Evolutionary conservation across 1,139 yeast genomes (phyloP).

Genomic region (Suhomyces bokatorum): DNA sequence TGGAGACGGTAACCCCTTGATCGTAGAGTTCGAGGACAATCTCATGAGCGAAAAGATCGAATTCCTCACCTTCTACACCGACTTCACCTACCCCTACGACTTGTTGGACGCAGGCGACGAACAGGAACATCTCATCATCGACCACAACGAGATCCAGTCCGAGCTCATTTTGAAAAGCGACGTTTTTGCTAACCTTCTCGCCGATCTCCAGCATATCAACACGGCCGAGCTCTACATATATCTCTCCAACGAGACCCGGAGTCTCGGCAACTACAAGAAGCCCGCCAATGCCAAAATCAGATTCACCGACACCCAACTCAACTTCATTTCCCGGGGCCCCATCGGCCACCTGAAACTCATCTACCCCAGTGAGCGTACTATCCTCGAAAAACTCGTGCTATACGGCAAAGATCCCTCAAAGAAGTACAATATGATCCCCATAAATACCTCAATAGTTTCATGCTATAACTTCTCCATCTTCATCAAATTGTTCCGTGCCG

Average conservation of each 20-base stretch:
- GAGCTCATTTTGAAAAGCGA: constrained; percentile 71
- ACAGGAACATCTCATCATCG: constrained; percentile 33
- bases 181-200: constrained; percentile 60
- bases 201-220: constrained; percentile 65
- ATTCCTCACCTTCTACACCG: constrained; percentile 58
- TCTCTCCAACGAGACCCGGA: constrained; percentile 25
- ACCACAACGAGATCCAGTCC: constrained; percentile 50
- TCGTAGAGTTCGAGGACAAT: constrained; percentile 70
- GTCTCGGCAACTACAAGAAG: constrained; percentile 11
- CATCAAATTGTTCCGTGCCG: constrained; percentile 53
- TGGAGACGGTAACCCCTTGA: constrained; percentile 65
- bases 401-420: constrained; percentile 13
- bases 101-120: constrained; percentile 31
- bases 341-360: constrained; percentile 69
- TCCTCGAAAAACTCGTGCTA: constrained; percentile 50
- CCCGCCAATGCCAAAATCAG: constrained; percentile 13
- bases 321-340: constrained; percentile 64
- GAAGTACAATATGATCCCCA: constrained; percentile 20
- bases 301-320: constrained; percentile 33
- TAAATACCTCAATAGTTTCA: constrained; percentile 29
- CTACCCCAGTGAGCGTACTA: constrained; percentile 63
- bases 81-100: constrained; percentile 35
- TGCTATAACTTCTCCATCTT: constrained; percentile 56
- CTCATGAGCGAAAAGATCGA: constrained; percentile 71
- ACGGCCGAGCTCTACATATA: constrained; percentile 61